Conservation (phyloP, 441 rosid genomes). For the Adansonia madagascariensis region DNA sequence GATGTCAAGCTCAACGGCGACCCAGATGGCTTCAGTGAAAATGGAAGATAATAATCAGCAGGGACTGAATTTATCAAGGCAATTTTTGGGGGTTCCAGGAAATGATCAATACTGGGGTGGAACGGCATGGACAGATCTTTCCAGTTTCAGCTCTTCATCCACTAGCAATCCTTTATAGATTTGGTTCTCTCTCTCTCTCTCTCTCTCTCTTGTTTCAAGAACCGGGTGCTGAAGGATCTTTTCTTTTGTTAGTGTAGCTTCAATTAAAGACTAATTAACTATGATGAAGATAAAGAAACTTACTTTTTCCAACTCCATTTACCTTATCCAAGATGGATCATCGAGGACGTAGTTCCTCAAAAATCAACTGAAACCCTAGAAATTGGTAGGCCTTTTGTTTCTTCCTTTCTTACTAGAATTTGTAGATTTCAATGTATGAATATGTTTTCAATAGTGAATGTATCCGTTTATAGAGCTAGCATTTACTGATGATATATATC, state of each 20-base stretch:
- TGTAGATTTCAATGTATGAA: slow-evolving; percentile 34
- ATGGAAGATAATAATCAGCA: slow-evolving; percentile 59
- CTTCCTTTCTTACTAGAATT: background rate
- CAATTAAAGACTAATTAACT: slow-evolving; percentile 27
- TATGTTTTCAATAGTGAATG: slow-evolving; percentile 34
- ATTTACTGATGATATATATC: slow-evolving; percentile 16
- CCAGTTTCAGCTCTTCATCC: slow-evolving; percentile 76
- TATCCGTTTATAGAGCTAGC: slow-evolving; percentile 32
- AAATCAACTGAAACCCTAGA: slow-evolving; percentile 46
- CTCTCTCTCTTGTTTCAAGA: slow-evolving; percentile 24
- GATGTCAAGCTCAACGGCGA: slow-evolving; percentile 42
- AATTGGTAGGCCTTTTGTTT: slow-evolving; percentile 17
- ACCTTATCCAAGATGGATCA: background rate
- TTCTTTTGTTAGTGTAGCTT: slow-evolving; percentile 39
- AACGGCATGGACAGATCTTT: slow-evolving; percentile 76
- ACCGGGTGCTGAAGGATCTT: slow-evolving; percentile 33
- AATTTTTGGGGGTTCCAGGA: slow-evolving; percentile 45
- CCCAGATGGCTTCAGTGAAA: slow-evolving; percentile 69
- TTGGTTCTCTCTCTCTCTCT: slow-evolving; percentile 20
- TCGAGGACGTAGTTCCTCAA: slow-evolving; percentile 15
- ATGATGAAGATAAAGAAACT: slow-evolving; percentile 17
- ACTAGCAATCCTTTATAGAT: slow-evolving; percentile 49
- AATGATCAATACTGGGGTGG: slow-evolving; percentile 66
- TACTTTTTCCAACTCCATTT: slow-evolving; percentile 24
- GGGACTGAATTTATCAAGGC: slow-evolving; percentile 52